Conservation (phyloP, 768 basidiomycete species). For the Phylloporus arenicola region DNA sequence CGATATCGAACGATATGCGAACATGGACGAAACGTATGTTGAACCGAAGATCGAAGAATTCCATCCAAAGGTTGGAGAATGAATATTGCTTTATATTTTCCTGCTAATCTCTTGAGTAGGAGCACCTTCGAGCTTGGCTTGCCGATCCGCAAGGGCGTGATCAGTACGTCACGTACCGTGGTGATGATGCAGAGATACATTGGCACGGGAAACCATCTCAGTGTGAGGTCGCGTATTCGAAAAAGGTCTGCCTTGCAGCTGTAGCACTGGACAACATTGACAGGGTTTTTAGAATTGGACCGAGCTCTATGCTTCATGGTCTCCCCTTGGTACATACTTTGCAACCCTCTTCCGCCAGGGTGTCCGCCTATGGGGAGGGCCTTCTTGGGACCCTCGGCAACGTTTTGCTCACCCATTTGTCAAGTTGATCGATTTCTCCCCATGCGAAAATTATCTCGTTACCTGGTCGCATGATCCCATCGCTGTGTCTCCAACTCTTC, state of each 20-base stretch:
- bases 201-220: slow-evolving; percentile 94
- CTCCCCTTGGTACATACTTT: slow-evolving; percentile 91
- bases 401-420: slow-evolving; percentile 94
- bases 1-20: slow-evolving; percentile 79
- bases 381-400: slow-evolving; percentile 82
- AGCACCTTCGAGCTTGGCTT: slow-evolving; percentile 93
- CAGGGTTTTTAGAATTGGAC: slow-evolving; percentile 73
- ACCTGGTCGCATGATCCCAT: slow-evolving; percentile 98
- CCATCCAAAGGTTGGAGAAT: slow-evolving; percentile 54
- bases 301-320: slow-evolving; percentile 95
- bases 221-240: slow-evolving; percentile 68
- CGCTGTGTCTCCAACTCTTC: slow-evolving; percentile 71
- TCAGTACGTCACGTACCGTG: slow-evolving; percentile 91
- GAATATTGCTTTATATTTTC: not conserved
- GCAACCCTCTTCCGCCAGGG: slow-evolving; percentile 93
- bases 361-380: slow-evolving; percentile 92
- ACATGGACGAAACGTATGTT: slow-evolving; percentile 70
- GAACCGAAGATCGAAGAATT: slow-evolving; percentile 75
- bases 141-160: slow-evolving; percentile 90
- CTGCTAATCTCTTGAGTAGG: slow-evolving; percentile 42
- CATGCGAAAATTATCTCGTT: slow-evolving; percentile 92
- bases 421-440: slow-evolving; percentile 95
- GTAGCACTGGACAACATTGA: slow-evolving; percentile 4
- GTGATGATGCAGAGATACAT: slow-evolving; percentile 82
- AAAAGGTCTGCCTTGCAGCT: slow-evolving; percentile 50